Base-by-base conservation (phyloP, 2,329 filamentous ascomycete genomes). In the Clonostachys solani region DNA sequence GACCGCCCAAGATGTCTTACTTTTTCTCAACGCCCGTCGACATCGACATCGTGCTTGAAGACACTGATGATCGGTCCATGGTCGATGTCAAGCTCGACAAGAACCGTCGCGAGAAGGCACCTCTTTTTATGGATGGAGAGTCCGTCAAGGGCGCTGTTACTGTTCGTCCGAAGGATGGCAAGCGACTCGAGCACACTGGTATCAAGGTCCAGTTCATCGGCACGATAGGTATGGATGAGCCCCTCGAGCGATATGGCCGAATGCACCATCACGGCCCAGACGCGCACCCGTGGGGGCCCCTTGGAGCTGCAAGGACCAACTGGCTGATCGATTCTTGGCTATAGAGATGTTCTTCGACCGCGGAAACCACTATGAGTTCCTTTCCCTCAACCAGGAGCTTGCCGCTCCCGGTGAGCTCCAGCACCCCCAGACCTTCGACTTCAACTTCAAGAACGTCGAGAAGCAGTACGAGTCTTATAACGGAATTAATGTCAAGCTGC, bases 401-500 rank as follows among this genome's bases (percentile, higher is more conserved):
- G 94, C 94, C 16, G 92, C 94, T 16, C 94, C 94, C 3, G 94
- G 94, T 67, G 94, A 99, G 75, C 87, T 99, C 49, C 94, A 97
- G 66, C 95, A 99, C 71, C 94, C 94, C 40, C 94, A 99, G 74
- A 96, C 92, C 43, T 96, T 96, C 69, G 90, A 95, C 57, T 99
- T 99, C 82, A 95, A 96, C 75, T 99, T 99, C 83, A 97, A 97
- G 71, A 99, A 97, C 69, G 91, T 99, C 60, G 94, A 99, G 80
- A 99, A 99, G 78, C 92, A 95, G 69, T 99, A 99, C 78, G 95
- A 99, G 73, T 96, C 92, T 55, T 99, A 99, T 79, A 95, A 96
- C 66, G 94, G 94, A 63, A 99, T 99, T 82, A 99, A 99, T 65
- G 94, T 99, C 61, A 95, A 96, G 77, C 81, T 99, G 65, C 91